Percentiles rank a stretch among this genome's conserved stretches.
Conservation (phyloP, 1,284 basidiomycete genomes). For the Ceratobasidium sp. region DNA sequence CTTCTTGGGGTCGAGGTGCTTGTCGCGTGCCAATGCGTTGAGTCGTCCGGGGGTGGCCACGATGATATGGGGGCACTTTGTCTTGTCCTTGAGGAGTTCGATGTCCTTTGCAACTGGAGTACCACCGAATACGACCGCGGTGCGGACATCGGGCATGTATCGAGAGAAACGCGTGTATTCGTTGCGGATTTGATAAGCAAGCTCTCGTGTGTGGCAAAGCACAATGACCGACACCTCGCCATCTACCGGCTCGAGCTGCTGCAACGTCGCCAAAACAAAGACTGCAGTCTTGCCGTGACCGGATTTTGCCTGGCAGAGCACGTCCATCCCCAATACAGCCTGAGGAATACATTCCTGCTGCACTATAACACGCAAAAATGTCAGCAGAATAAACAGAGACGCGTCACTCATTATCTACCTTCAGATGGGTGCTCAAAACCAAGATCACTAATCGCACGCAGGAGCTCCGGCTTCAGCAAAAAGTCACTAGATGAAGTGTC, state of each 20-base stretch:
- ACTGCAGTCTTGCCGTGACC: slow-evolving; percentile 99
- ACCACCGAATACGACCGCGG: slow-evolving; percentile 97
- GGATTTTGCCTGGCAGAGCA: slow-evolving; percentile 99
- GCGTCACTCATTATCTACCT: slow-evolving; percentile 62
- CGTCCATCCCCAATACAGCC: slow-evolving; percentile 99
- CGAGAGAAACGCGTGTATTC: slow-evolving; percentile 99
- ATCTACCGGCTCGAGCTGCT: slow-evolving; percentile 97
- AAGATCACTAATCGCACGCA: slow-evolving; percentile 97
- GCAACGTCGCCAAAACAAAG: slow-evolving; percentile 96
- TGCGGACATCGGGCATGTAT: slow-evolving; percentile 99
- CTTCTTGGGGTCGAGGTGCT: slow-evolving; percentile 87
- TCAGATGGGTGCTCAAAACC: slow-evolving; percentile 99
- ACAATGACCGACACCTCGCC: slow-evolving; percentile 98
- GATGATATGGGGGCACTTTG: slow-evolving; percentile 97
- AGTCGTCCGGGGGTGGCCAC: slow-evolving; percentile 97
- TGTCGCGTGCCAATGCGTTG: slow-evolving; percentile 91
- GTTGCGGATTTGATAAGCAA: slow-evolving; percentile 99
- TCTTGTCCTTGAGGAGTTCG: slow-evolving; percentile 93
- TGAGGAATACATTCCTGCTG: slow-evolving; percentile 99
- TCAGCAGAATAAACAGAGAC: slow-evolving; percentile 28
- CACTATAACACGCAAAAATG: slow-evolving; percentile 60
- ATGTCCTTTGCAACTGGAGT: slow-evolving; percentile 93
- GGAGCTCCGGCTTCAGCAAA: slow-evolving; percentile 93
- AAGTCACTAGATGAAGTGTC: slow-evolving; percentile 73
- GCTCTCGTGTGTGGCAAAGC: slow-evolving; percentile 98